A percentile compares a stretch with the other conserved stretches of the same genome.
Conservation (phyloP, 306 rosid genomes). For the Cajanus cajan region DNA sequence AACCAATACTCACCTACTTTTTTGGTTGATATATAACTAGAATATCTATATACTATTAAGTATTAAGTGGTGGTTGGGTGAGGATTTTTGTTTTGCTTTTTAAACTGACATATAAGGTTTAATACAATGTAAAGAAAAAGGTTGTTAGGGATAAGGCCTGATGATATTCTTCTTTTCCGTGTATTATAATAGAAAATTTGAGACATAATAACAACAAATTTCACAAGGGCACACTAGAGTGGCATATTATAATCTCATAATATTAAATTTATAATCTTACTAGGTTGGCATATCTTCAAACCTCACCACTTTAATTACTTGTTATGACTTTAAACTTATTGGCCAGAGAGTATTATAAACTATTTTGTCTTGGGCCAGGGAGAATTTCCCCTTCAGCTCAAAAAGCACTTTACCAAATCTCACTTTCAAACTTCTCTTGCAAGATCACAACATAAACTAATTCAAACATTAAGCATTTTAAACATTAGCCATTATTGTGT, state of each 20-base stretch:
- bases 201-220: neutral
- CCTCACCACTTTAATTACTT: conserved; percentile 12
- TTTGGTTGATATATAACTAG: neutral
- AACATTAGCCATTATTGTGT: conserved; percentile 30
- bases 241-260: neutral
- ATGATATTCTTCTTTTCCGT: neutral
- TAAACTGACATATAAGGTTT: neutral
- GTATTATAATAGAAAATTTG: neutral
- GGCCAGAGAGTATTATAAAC: conserved; percentile 20
- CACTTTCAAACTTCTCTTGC: conserved; percentile 20
- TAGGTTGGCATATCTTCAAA: conserved; percentile 6
- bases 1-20: neutral
- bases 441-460: conserved; percentile 28
- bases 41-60: neutral
- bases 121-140: neutral
- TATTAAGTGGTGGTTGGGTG: neutral
- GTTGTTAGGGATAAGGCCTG: neutral
- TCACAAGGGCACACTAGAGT: neutral
- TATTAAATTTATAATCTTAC: neutral
- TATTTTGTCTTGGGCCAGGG: conserved; percentile 19
- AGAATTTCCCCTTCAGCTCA: neutral
- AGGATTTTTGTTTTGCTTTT: neutral
- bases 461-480: conserved; percentile 27
- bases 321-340: conserved; percentile 18
- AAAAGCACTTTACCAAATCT: conserved; percentile 21